These are phyloP conservation scores for Aureobasidium sp. DNA, from an alignment of 2,329 filamentous ascomycete species.

Conservation along the genomic window DNA sequence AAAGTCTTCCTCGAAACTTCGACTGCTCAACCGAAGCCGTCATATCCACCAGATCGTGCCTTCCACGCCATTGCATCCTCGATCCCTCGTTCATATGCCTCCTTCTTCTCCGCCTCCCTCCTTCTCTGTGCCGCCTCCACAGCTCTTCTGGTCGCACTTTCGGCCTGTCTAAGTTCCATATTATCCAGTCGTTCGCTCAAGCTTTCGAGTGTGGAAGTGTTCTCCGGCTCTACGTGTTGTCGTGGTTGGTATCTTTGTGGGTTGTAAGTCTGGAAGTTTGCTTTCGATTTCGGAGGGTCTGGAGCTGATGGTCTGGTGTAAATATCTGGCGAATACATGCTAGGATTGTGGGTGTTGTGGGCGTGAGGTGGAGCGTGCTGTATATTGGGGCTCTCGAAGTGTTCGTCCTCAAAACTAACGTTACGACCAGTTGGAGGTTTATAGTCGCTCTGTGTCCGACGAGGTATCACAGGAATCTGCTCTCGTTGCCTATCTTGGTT, in stretches of 20 bases:
- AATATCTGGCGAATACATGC: neutral
- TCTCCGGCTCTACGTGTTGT: neutral
- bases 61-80: conserved; percentile 5
- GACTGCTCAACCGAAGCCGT: neutral
- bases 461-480: neutral
- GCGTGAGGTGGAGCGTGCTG: neutral
- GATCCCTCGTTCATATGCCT: neutral
- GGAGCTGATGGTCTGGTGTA: neutral
- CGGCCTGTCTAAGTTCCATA: neutral
- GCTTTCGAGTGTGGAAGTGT: neutral
- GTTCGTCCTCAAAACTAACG: neutral
- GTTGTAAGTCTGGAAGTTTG: neutral
- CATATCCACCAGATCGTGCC: neutral
- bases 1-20: neutral
- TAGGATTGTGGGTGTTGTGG: neutral
- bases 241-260: neutral
- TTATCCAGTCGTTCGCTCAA: neutral
- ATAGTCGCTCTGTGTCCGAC: neutral
- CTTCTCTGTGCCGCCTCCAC: neutral
- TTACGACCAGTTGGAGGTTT: neutral
- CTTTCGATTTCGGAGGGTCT: neutral
- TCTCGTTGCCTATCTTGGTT: neutral
- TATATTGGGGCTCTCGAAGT: neutral
- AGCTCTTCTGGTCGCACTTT: neutral
- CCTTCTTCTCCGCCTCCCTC: neutral